Base-by-base conservation (phyloP, 805 yeast genomes). In the Allodekkera sacchari region DNA sequence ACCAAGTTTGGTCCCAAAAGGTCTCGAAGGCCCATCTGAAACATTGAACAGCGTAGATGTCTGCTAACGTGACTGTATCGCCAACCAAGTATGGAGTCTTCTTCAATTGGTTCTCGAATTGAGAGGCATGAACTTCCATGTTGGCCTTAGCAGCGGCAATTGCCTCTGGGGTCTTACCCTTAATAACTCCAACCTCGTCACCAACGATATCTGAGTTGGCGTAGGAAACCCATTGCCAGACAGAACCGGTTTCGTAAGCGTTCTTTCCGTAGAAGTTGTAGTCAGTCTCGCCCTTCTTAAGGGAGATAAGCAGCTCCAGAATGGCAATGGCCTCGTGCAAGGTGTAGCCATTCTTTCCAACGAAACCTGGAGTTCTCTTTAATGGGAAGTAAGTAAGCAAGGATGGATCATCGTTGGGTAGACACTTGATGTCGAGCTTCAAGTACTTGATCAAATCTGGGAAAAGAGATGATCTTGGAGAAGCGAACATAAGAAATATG, bases 201-300 rank as follows among this genome's bases (percentile, higher is more conserved):
- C 16, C 18, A 6, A 22, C 19, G 12, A 37, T 12, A 22, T 88
- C 95, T 43, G 68, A 48, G 70, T 77, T 84, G 54, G 77, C 63
- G 42, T 79, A 61, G 3, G 94, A 81, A 55, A 74, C 49, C 95
- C 94, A 87, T 62, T 66, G 74, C 47, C 83, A 54, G 48, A 83
- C 65, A 48, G 57, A 58, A 35, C 78, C 82, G 49, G 70, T 65
- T 48, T 81, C 83, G 39, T 62, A 59, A 43, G 65, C 61, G 55
- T 66, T 66, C 50, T 68, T 66, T 45, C 95, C 95, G 29, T 31
- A 43, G 34, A 71, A 63, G 6, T 19, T n/a, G 13, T 41, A 32
- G 33, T 46, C 29, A 15, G 19, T 32, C n/a, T 28, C 32, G 4
- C 24, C 75, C 22, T 57, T 59, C 15, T 53, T 47, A 22, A 59